phyloP scores from a whole-genome alignment of 306 rosid species.

The Quercus cerris region DNA sequence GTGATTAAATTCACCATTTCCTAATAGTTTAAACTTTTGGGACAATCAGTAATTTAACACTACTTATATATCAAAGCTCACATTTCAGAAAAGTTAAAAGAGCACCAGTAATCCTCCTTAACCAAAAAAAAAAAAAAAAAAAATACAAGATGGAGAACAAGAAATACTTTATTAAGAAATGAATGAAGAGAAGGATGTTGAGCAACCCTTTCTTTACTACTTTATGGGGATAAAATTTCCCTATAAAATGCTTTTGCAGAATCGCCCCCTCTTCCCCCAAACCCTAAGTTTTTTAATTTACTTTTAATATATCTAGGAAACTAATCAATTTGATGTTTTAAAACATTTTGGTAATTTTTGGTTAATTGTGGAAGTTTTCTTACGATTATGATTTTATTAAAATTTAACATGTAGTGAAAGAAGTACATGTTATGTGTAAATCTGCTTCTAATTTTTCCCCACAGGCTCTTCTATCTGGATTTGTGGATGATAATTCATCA shows the following conservation, averaged over 20 bases:
- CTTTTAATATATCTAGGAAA: no score
- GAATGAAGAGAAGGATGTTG: background rate
- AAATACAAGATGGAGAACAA: background rate
- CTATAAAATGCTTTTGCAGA: background rate
- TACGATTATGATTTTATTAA: no score
- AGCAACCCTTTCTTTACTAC: background rate
- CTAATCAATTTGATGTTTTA: background rate
- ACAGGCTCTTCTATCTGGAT: background rate
- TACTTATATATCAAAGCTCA: background rate
- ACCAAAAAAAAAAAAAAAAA: background rate
- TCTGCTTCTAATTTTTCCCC: background rate
- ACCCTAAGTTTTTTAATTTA: no score
- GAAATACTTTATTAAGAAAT: background rate
- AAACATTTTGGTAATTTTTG: background rate
- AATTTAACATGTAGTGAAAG: no score
- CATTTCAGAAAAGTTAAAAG: background rate
- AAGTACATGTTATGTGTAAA: background rate
- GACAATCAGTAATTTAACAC: no score
- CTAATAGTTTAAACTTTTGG: no score
- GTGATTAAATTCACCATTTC: no score
- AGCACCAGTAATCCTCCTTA: background rate
- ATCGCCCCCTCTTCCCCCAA: no score
- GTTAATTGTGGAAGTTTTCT: no score
- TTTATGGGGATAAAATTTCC: background rate
- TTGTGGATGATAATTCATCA: background rate